Evolutionary conservation across 345 rosid genomes (phyloP), one percentile per base, ranked within the genome.

Genomic region (Eucalyptus rudis): DNA sequence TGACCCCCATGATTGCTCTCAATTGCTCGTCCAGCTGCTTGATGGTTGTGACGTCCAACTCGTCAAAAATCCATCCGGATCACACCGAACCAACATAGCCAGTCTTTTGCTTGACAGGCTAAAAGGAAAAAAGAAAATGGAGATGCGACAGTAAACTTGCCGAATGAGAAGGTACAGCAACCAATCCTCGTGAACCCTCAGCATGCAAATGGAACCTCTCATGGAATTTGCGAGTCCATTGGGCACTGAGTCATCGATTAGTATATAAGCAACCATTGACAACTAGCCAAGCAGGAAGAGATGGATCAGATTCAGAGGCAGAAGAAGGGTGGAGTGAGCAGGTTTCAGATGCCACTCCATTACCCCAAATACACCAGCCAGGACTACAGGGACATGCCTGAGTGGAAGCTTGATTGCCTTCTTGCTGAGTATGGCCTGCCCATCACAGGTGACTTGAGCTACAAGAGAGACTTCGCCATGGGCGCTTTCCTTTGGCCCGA

Each of bases 341-440:
- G 51, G 90, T 96, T 96, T 87, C 93, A 93, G 90, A 93, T 95
- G 93, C 98, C 97, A 8, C 94, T 95, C 81, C 95, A 94, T 66
- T 96, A 93, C 88, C 98, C 97, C 3, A 93, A 93, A 86, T 94
- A 89, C 90, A 92, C 92, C 51, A 92, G 89, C 89, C 88, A 92
- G 89, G 95, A 93, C 81, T 95, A 94, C 92, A 89, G 90, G 88
- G 86, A 80, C 66, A 94, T 95, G 97, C 94, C 96, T 0, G 95
- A 95, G 88, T 91, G 94, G 93, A 93, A 94, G 89, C 90, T 95
- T 7, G 97, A 96, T 81, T 50, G 90, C 76, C 94, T 96, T 27
- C 94, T 94, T n/a, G 90, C 92, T 9, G 91, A 92, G 19, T 95
- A 94, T 58, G 98, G 96, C 68, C 56, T 95, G 89, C 91, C 93